Base-by-base conservation (phyloP, 2,329 filamentous ascomycete genomes). In the Raffaelea ambrosiae region DNA sequence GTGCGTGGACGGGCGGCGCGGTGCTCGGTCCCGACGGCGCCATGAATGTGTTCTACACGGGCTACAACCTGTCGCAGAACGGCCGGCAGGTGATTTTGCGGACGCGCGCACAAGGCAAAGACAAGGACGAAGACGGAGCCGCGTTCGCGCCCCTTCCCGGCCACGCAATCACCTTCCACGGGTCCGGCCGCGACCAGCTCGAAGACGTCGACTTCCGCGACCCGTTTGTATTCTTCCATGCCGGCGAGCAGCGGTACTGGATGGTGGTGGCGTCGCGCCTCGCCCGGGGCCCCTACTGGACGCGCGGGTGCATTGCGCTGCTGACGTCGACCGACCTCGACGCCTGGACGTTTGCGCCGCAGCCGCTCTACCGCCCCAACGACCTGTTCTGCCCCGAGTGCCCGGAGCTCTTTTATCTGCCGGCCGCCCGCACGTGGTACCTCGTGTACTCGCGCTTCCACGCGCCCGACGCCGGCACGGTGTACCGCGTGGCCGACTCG, bases 11-110 rank as follows among this genome's bases (percentile, higher is more conserved):
- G 14, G 63, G 63, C 5, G 59, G 56, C 13, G 63, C 62, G 1
- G 54, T 65, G 40, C 50, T 58, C 16, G 63, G 60, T 3, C 57
- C 56, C 14, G 61, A 64, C 40, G 56, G 55, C 7, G 55, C 54
- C 29, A 61, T 66, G 61, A 62, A 64, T 46, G 53, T 66, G 38
- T 64, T 65, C 48, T 66, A 66, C 52, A 66, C 63, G 10, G 63
- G 63, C 2, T 66, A 65, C 48, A 64, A 60, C 46, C 45, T 64
- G 21, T 53, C 52, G 1, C 51, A 57, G 19, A 53, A 55, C 26
- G 62, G 63, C 7, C 57, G 55, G n/a, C 63, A 66, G 46, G 61
- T 59, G 7, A 61, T 66, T 29, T 52, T 65, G 26, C 61, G n/a
- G n/a, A n/a, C n/a, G n/a, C n/a, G n/a, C n/a, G n/a, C n/a, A n/a